Conservation (phyloP, 2,329 filamentous ascomycete species). For the Albifimbria verrucaria region DNA sequence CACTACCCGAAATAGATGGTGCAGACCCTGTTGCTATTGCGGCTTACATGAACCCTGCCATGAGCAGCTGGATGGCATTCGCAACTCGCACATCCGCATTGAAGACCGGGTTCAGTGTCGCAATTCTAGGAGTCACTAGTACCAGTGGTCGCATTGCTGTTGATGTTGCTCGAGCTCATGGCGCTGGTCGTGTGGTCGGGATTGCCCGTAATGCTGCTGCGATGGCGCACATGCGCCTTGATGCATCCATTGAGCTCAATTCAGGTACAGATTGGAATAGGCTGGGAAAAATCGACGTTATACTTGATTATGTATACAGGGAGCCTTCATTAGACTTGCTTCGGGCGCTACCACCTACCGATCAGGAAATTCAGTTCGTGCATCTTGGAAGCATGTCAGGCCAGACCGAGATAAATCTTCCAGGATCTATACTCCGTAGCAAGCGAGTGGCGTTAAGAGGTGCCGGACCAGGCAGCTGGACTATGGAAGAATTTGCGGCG, state of each 20-base stretch:
- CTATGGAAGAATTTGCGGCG: not conserved
- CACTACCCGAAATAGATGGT: conserved; percentile 1
- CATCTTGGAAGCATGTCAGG: conserved; percentile 7
- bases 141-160: conserved; percentile 8
- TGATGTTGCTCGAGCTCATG: conserved; percentile 4
- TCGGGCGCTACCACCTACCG: conserved; percentile 1
- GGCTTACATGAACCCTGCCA: conserved; percentile 6
- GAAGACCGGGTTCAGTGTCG: conserved; percentile 5
- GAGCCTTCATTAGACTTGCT: conserved; percentile 6
- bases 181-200: conserved; percentile 5
- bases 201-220: conserved; percentile 5
- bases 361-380: conserved; percentile 9
- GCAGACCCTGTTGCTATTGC: conserved; percentile 7
- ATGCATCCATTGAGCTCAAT: conserved; percentile 7
- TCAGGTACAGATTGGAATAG: conserved; percentile 2
- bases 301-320: conserved; percentile 11
- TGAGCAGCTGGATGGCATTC: conserved; percentile 10
- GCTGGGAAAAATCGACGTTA: conserved; percentile 7
- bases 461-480: not conserved
- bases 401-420: conserved; percentile 5
- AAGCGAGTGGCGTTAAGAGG: not conserved
- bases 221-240: conserved; percentile 4
- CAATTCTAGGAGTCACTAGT: conserved; percentile 10
- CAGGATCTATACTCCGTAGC: not conserved
- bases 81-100: conserved; percentile 3